These are phyloP conservation scores for Hemisphaericaspora xylanilytica DNA, from an alignment of 1,139 yeast genomes.

Conservation along the genomic window DNA sequence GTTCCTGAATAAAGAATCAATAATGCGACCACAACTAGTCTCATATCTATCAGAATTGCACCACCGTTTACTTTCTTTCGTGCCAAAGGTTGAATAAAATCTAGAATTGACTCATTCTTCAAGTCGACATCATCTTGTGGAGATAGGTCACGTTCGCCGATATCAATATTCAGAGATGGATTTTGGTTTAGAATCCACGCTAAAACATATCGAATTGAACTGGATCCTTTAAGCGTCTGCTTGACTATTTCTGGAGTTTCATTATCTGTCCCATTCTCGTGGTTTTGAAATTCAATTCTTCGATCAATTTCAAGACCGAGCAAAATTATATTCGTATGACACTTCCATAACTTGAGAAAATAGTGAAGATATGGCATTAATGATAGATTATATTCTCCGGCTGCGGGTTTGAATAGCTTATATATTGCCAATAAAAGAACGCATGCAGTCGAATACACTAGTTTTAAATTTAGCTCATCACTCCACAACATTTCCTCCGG, in stretches of 20 bases:
- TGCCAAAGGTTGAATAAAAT: constrained; percentile 62
- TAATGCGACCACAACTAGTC: constrained; percentile 33
- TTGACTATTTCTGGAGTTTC: constrained; percentile 52
- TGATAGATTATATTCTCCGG: constrained; percentile 37
- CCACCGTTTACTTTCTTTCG: constrained; percentile 57
- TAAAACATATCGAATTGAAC: constrained; percentile 59
- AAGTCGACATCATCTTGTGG: constrained; percentile 47
- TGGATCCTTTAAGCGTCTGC: constrained; percentile 57
- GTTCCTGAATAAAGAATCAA: constrained; percentile 27
- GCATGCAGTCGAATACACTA: constrained; percentile 52
- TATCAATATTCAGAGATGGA: constrained; percentile 28
- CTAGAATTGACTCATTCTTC: constrained; percentile 50
- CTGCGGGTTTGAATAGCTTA: constrained; percentile 42
- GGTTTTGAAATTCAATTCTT: constrained; percentile 49
- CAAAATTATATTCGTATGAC: constrained; percentile 54
- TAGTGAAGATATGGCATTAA: constrained; percentile 60
- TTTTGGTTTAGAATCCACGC: constrained; percentile 58
- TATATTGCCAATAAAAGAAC: constrained; percentile 51
- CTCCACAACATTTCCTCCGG: constrained; percentile 38
- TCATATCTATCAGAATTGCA: constrained; percentile 53
- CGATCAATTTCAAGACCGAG: constrained; percentile 65
- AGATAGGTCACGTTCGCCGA: constrained; percentile 18
- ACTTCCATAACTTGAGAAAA: constrained; percentile 61
- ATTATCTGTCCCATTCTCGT: constrained; percentile 19
- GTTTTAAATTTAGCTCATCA: constrained; percentile 34